phyloP scores from a whole-genome alignment of 2,329 filamentous ascomycete genomes.

The Westerdykella sp. region DNA sequence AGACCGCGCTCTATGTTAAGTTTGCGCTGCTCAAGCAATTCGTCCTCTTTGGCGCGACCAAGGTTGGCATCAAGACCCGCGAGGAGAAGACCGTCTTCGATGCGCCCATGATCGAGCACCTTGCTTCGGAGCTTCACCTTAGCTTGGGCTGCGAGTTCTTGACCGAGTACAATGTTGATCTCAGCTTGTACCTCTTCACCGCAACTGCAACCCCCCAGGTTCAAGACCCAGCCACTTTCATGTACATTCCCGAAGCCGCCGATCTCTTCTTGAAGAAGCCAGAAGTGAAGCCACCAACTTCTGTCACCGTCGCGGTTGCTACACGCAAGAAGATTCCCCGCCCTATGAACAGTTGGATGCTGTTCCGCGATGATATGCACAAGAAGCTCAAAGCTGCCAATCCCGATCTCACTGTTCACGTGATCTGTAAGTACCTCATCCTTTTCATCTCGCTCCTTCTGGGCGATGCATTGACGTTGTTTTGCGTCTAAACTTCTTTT shows the following conservation, averaged over 20 bases:
- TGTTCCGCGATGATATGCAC: conserved; percentile 17
- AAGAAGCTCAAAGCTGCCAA: conserved; percentile 14
- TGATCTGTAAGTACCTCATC: conserved; percentile 17
- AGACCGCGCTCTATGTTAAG: conserved; percentile 7
- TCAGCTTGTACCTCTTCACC: background rate
- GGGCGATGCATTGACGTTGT: conserved; percentile 2
- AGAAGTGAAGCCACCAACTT: background rate
- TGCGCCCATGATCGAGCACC: background rate
- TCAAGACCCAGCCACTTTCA: background rate
- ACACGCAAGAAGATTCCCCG: conserved; percentile 16
- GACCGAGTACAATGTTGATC: background rate
- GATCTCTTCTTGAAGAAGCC: conserved; percentile 11
- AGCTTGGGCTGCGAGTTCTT: background rate
- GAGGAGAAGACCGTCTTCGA: background rate
- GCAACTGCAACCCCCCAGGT: background rate
- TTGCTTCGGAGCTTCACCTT: background rate
- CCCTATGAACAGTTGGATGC: conserved; percentile 26
- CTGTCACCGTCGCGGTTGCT: background rate
- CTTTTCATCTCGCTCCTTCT: background rate
- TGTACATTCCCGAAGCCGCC: background rate
- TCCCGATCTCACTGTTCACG: conserved; percentile 15
- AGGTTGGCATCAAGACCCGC: background rate
- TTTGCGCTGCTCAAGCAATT: background rate
- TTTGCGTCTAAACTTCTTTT: no score
- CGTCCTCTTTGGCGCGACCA: background rate